Evolutionary conservation across 768 basidiomycete genomes (phyloP).

Genomic region (Tulasnella calospora): DNA sequence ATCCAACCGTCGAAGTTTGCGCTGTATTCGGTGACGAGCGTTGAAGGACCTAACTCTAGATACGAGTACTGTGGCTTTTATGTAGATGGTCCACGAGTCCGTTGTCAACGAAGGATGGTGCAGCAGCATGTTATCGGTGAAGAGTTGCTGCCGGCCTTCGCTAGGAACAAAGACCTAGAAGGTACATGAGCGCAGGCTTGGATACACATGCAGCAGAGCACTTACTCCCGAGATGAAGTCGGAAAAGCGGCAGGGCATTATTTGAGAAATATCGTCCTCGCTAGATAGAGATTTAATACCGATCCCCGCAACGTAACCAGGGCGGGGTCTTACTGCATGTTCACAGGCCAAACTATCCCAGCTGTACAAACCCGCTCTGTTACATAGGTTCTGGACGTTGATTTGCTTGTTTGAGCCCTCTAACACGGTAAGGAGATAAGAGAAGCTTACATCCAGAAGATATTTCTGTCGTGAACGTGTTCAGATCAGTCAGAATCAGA

Average conservation of each 20-base stretch:
- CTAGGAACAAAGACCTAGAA: not conserved
- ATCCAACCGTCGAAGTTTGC: conserved; percentile 40
- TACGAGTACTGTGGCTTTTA: conserved; percentile 63
- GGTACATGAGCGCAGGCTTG: too few relatives aligned
- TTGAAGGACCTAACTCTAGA: conserved; percentile 36
- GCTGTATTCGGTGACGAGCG: conserved; percentile 23
- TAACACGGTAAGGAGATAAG: not conserved
- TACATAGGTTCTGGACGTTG: not conserved
- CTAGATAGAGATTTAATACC: too few relatives aligned
- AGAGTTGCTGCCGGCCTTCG: conserved; percentile 58
- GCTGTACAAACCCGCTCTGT: conserved; percentile 2
- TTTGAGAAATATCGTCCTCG: too few relatives aligned
- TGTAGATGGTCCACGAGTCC: conserved; percentile 65
- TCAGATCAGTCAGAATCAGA: not conserved
- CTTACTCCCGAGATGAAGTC: conserved; percentile 16
- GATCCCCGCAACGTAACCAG: too few relatives aligned
- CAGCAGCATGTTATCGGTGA: conserved; percentile 53
- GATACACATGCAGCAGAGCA: too few relatives aligned
- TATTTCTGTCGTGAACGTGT: not conserved
- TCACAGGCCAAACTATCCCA: not conserved
- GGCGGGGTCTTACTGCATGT: not conserved
- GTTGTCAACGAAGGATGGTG: conserved; percentile 56
- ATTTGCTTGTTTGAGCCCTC: not conserved
- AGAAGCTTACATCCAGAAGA: conserved; percentile 1
- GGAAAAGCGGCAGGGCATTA: not conserved